Evolutionary conservation across 495 filamentous ascomycete species (phyloP).

Genomic region (Hypomontagnella submonticulosa): DNA sequence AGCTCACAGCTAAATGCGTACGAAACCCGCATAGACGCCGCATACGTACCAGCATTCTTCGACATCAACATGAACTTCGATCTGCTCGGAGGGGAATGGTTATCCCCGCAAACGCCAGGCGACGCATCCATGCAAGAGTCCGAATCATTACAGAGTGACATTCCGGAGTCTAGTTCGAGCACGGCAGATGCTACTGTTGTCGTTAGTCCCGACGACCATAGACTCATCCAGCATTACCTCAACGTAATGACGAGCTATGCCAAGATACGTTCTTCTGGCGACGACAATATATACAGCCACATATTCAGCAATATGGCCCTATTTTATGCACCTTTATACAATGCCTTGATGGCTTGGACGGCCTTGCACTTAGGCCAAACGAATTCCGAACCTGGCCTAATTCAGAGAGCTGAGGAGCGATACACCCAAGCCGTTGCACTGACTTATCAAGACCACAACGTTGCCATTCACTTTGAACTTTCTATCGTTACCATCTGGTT

Average conservation of each 20-base stretch:
- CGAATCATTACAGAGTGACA: constrained; percentile 9
- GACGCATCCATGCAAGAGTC: constrained; percentile 12
- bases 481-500: constrained; percentile 39
- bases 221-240: constrained; percentile 33
- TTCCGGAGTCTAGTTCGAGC: constrained; percentile 8
- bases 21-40: constrained; percentile 10
- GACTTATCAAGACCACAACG: constrained; percentile 20
- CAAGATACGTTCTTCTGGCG: constrained; percentile 30
- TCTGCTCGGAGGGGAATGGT: constrained; percentile 22
- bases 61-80: constrained; percentile 36
- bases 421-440: constrained; percentile 22
- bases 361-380: constrained; percentile 31
- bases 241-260: constrained; percentile 35
- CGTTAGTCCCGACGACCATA: constrained; percentile 22
- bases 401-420: constrained; percentile 30
- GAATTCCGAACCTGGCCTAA: constrained; percentile 23
- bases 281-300: constrained; percentile 32
- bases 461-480: constrained; percentile 29
- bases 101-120: constrained; percentile 22
- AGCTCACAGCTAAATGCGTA: constrained; percentile 18
- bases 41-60: constrained; percentile 32
- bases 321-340: constrained; percentile 30
- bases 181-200: constrained; percentile 21
- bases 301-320: constrained; percentile 36
- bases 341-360: constrained; percentile 31